Evolutionary conservation across 108 stramenopile species (phyloP), one percentile per base, ranked within the genome.

Genomic region (Nitzschia sp.): DNA sequence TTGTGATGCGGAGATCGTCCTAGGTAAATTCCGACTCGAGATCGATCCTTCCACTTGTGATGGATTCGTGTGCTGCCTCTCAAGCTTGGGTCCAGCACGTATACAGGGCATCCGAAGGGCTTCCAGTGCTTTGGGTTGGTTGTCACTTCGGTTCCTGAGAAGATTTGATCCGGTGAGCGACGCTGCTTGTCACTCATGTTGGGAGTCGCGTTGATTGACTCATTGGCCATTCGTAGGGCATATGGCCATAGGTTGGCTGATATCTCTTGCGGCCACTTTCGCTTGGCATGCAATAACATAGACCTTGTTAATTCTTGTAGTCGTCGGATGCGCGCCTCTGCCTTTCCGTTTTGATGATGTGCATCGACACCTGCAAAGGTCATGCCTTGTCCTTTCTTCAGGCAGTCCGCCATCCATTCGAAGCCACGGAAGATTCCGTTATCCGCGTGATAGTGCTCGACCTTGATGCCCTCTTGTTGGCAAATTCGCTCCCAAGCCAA

Each of bases 321-420:
- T 8, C 54, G 28, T 31, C 58, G 51, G 55, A 81, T 85, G 5
- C 57, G 59, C 0, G 59, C 21, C 73, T 88, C 83, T 13, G 77
- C 76, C 0, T 75, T 74, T 18, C 83, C 87, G 26, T 85, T 85
- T 45, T 80, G 77, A 26, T 78, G 71, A 55, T 87, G 83, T 11
- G 81, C 78, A 1, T 77, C 75, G 8, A 84, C 76, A 42, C 38
- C 2, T 47, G 71, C 70, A 54, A 84, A 87, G 0, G 75, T 65
- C 0, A 84, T 53, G 0, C 13, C 34, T 36, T 86, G 85, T 8
- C 64, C 27, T n/a, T 46, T 23, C 2, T 70, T 48, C 31, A 48
- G 35, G 1, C 46, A 46, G 0, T 72, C 35, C 3, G 60, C 19
- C 47, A 69, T 81, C 0, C 9, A 53, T 9, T 78, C 70, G 49